Base-by-base conservation (phyloP, 2,329 filamentous ascomycete species). In the Epichloe baconii region DNA sequence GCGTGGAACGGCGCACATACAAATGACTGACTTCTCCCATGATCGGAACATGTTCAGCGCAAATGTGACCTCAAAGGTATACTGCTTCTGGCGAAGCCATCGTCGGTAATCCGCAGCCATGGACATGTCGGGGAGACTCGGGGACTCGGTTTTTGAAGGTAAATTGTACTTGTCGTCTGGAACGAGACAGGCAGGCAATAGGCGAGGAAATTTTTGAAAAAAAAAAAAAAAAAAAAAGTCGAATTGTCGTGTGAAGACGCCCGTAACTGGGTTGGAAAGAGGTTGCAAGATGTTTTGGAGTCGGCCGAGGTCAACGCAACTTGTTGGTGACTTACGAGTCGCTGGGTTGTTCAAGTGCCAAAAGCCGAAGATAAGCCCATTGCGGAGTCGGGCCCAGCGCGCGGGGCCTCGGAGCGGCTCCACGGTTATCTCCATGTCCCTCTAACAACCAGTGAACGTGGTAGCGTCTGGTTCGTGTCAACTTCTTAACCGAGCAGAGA, bases 11-110 rank as follows among this genome's bases (percentile, higher is more conserved):
- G 21, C 11, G 64, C 83, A 69, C 88, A 52, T 78, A 97, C 93
- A 97, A 71, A 97, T 95, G 61, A 95, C 84, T 70, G 95, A 91
- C 69, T 95, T 95, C 75, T 98, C 93, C 49, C 86, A 89, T 1
- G 89, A 86, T 38, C 90, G 96, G 61, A 96, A 85, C 86, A 98
- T 97, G 77, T 98, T 97, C 26, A 97, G 79, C 54, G 86, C 85
- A 70, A 94, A 93, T 12, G 91, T 96, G 67, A 97, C 91, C 73
- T 98, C 93, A 66, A 97, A 89, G 75, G 97, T 93, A 75, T 97
- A 96, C 67, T 90, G 83, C 78, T 98, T 98, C 69, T 90, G 80
- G 69, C 89, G 83, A 59, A 97, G 77, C 88, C 90, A 96, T 68
- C 84, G 83, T 57, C 87, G 79, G 61, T 94, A 76, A 35, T 54